Evolutionary conservation across 2,329 filamentous ascomycete species (phyloP).

Genomic region (Botrytis sinoallii): DNA sequence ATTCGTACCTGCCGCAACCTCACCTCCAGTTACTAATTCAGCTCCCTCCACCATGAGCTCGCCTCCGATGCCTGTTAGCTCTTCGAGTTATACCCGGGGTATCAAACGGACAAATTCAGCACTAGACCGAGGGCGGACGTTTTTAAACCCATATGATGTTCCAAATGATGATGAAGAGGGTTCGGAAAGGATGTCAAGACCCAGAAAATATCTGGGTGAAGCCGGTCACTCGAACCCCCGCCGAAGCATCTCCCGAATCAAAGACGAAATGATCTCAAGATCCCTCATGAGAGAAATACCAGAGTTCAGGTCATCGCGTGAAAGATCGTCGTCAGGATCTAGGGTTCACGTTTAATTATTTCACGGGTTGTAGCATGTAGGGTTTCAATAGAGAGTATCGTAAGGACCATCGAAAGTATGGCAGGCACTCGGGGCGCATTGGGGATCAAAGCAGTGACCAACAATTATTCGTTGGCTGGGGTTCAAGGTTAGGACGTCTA

Average conservation of each 20-base stretch:
- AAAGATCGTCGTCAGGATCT: neutral
- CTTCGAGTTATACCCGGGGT: neutral
- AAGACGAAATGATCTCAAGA: neutral
- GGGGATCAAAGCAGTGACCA: neutral
- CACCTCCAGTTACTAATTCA: neutral
- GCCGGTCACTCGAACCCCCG: neutral
- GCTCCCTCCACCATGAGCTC: no score
- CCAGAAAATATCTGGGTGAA: neutral
- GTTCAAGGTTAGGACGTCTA: neutral
- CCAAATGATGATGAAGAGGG: neutral
- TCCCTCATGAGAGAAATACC: neutral
- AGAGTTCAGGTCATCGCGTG: neutral
- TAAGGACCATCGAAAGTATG: neutral
- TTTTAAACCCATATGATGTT: neutral
- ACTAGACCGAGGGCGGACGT: neutral
- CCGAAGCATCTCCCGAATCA: neutral
- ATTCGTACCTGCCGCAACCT: neutral
- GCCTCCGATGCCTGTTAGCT: no score
- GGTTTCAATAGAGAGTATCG: neutral
- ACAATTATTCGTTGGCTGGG: neutral
- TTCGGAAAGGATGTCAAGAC: neutral
- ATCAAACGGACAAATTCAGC: neutral
- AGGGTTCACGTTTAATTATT: neutral
- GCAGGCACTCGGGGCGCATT: neutral
- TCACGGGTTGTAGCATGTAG: neutral